Evolutionary conservation across 2,329 filamentous ascomycete genomes (phyloP), one percentile per base, ranked within the genome.

Genomic region (Paraphaeosphaeria minitans): DNA sequence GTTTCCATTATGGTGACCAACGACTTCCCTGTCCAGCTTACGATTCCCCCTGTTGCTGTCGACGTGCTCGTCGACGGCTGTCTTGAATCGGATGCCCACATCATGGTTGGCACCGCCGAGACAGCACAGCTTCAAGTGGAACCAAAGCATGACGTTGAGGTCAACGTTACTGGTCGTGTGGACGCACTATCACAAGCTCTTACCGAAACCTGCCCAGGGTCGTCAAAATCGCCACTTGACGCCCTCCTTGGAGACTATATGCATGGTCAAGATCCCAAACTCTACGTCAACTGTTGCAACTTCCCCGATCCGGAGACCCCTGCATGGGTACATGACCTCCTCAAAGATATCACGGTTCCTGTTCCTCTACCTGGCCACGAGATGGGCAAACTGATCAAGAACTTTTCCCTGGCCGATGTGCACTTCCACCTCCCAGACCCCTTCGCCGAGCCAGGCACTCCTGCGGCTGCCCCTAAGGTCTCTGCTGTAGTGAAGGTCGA

Each of bases 31-130:
- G 76, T 99, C 52, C 85, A 88, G 58, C 80, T 97, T 54, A 84
- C 86, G 22, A 81, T 97, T 21, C 95, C 95, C 13, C 82, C 89
- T 39, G 86, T 98, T 57, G 88, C 86, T 0, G 97, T 98, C 71
- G 88, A 93, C 62, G 87, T 98, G 31, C 81, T 97, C 48, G 88
- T 98, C 6, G 89, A 92, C 45, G 92, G 92, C 61, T 99, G 95
- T 77, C 82, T 85, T 27, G 81, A 85, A 4, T 80, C 85, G 22
- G 88, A 95, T 56, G 85, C 89, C 3, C 87, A 88, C 62, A 95
- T 99, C 67, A 82, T 87, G 63, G 84, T 98, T 56, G 93, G 92
- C 3, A 87, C 90, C 67, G 92, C 91, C 8, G 82, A 83, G 19
- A 96, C 92, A 0, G 83, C 84, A 19, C 78, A 82, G 41, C 80